Conservation (phyloP, 2,329 filamentous ascomycete species). For the Epichloe hybrida region DNA sequence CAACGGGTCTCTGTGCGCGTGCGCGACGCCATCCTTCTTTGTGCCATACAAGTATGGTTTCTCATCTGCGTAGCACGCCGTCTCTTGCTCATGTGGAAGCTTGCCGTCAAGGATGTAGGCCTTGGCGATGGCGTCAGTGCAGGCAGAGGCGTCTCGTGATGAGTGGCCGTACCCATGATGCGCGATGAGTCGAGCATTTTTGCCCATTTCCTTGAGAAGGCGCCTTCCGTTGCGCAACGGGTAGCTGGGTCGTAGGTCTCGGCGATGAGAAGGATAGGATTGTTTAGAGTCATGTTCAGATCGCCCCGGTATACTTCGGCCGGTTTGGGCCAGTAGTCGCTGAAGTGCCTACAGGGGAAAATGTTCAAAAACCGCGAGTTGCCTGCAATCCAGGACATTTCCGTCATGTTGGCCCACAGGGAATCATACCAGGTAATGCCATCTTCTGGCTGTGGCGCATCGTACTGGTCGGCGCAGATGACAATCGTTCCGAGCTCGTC, state of each 20-base stretch:
- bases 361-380: slow-evolving; percentile 31
- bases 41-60: slow-evolving; percentile 33
- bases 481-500: slow-evolving; percentile 28
- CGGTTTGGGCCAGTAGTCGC: slow-evolving; percentile 29
- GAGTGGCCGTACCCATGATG: slow-evolving; percentile 38
- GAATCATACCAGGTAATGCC: slow-evolving; percentile 31
- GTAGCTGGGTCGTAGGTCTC: slow-evolving; percentile 38
- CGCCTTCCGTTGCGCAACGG: slow-evolving; percentile 33
- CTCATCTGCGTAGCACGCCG: slow-evolving; percentile 31
- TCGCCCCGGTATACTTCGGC: slow-evolving; percentile 34
- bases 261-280: slow-evolving; percentile 33
- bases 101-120: slow-evolving; percentile 27
- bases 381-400: slow-evolving; percentile 30
- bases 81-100: slow-evolving; percentile 28
- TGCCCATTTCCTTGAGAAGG: slow-evolving; percentile 30
- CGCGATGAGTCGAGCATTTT: slow-evolving; percentile 32
- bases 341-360: slow-evolving; percentile 33
- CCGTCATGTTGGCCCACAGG: slow-evolving; percentile 34
- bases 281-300: slow-evolving; percentile 27
- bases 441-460: slow-evolving; percentile 24
- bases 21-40: slow-evolving; percentile 3
- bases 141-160: slow-evolving; percentile 29
- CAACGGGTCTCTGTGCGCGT: slow-evolving; percentile 4
- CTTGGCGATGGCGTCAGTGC: slow-evolving; percentile 28
- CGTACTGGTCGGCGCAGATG: slow-evolving; percentile 33